Evolutionary conservation across 179 eudicot species (phyloP).

Genomic region (Beta corolliflora): DNA sequence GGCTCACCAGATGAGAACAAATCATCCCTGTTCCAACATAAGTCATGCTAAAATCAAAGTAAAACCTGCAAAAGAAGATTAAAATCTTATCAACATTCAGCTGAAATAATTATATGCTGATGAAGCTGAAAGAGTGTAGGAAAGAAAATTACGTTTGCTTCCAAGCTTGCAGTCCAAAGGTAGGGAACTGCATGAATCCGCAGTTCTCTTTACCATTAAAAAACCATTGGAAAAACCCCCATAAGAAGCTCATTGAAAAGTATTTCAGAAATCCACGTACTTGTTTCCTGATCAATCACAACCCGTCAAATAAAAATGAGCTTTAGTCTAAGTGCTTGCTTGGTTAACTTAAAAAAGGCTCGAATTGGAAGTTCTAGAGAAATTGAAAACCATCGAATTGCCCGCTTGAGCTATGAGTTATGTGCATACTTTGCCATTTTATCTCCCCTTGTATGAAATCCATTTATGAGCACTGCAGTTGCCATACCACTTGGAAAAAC

Average conservation of each 20-base stretch:
- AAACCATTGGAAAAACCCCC: constrained; percentile 94
- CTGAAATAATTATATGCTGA: not conserved
- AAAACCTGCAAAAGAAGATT: constrained; percentile 49
- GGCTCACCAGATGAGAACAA: constrained; percentile 79
- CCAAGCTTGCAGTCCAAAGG: constrained; percentile 77
- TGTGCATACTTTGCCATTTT: constrained; percentile 55
- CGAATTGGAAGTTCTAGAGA: no score
- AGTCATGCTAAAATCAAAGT: constrained; percentile 91
- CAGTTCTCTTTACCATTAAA: constrained; percentile 62
- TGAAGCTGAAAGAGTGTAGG: not conserved
- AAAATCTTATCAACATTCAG: not conserved
- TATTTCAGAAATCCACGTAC: constrained; percentile 60
- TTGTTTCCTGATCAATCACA: constrained; percentile 53
- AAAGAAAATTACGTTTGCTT: constrained; percentile 44
- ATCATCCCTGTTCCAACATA: constrained; percentile 94
- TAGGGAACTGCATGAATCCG: constrained; percentile 82
- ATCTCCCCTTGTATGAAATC: constrained; percentile 67
- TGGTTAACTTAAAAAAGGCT: no score
- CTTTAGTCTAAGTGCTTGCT: not conserved
- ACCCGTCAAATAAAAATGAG: not conserved
- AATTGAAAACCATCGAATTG: not conserved
- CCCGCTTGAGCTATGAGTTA: not conserved
- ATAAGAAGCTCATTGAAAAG: constrained; percentile 71
- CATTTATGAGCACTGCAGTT: constrained; percentile 83
- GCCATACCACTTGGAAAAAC: constrained; percentile 85